Percentiles rank a stretch among this genome's conserved stretches.
These are phyloP conservation scores for Nidularia sp. DNA, from an alignment of 768 basidiomycete species.

Conservation along the genomic window DNA sequence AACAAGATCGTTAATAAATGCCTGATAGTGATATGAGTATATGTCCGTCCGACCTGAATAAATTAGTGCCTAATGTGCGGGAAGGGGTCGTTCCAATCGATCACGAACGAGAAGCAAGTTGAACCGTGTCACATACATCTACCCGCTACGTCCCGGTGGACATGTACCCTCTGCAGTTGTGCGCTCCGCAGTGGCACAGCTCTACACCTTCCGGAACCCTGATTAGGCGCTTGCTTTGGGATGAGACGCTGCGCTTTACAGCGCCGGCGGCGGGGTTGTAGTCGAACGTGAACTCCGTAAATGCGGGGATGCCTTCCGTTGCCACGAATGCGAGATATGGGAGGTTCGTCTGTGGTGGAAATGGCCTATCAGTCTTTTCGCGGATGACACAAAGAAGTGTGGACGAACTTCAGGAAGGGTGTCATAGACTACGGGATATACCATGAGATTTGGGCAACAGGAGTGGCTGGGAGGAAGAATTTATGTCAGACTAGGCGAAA, in stretches of 20 bases:
- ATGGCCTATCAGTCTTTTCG: background rate
- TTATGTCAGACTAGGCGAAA: too few species aligned
- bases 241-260: constrained; percentile 2
- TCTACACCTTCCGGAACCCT: constrained; percentile 5
- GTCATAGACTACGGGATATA: constrained; percentile 61
- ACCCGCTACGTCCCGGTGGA: too few species aligned
- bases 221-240: constrained; percentile 4
- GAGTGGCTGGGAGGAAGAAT: constrained; percentile 48
- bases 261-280: constrained; percentile 44
- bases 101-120: too few species aligned
- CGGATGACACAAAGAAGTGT: background rate
- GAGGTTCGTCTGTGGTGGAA: constrained; percentile 41
- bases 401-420: constrained; percentile 47
- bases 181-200: background rate
- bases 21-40: too few species aligned
- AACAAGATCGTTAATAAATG: too few species aligned
- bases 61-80: too few species aligned
- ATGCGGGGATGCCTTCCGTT: constrained; percentile 37
- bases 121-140: too few species aligned
- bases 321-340: constrained; percentile 64
- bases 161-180: too few species aligned
- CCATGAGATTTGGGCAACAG: constrained; percentile 53
- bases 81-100: too few species aligned
- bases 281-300: constrained; percentile 60
- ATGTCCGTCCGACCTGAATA: too few species aligned